Conservation (phyloP, 108 stramenopile species). For the Skeletonema potamos region DNA sequence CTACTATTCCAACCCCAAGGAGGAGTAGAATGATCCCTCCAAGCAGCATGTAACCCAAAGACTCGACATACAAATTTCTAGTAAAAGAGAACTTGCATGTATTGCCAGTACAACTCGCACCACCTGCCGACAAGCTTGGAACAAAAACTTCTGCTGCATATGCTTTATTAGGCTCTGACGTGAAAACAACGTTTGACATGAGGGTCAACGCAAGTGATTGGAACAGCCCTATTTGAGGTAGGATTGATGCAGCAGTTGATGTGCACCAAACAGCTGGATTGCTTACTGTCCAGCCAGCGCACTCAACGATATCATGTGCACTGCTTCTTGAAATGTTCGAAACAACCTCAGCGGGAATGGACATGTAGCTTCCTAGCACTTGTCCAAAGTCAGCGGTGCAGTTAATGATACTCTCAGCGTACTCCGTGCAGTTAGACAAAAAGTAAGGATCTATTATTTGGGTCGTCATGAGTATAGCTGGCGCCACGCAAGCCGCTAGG, state of each 20-base stretch:
- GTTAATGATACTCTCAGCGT: constrained; percentile 3
- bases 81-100: constrained; percentile 44
- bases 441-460: neutral
- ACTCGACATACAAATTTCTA: constrained; percentile 12
- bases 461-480: constrained; percentile 17
- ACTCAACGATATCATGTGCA: constrained; percentile 34
- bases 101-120: constrained; percentile 35
- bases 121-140: constrained; percentile 23
- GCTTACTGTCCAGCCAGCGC: constrained; percentile 36
- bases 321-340: neutral
- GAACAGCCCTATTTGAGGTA: constrained; percentile 56
- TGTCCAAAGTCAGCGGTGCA: constrained; percentile 13
- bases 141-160: constrained; percentile 26
- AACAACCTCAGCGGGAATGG: neutral
- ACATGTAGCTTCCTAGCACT: neutral
- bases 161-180: constrained; percentile 46
- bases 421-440: neutral
- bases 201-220: constrained; percentile 37
- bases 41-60: constrained; percentile 46
- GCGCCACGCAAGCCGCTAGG: constrained; percentile 36
- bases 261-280: constrained; percentile 16
- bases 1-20: constrained; percentile 38
- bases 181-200: constrained; percentile 40
- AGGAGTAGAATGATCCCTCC: constrained; percentile 41
- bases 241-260: constrained; percentile 32